These are phyloP conservation scores for Orbilia oligospora DNA, from an alignment of 2,329 filamentous ascomycete genomes.

Conservation along the genomic window DNA sequence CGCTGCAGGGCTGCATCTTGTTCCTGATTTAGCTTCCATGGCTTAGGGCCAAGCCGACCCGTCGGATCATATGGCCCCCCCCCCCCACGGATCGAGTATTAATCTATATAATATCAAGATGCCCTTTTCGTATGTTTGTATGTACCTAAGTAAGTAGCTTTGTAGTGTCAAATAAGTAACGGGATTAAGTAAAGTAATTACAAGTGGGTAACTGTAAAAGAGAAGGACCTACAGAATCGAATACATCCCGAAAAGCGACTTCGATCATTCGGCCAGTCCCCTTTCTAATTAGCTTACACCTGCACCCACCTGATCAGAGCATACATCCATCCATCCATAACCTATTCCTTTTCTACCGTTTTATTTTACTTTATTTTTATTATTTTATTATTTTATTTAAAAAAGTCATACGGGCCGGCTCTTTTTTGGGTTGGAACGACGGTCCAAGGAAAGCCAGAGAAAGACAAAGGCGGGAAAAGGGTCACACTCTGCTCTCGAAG, in stretches of 20 bases:
- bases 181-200: no score
- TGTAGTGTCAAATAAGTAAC: no score
- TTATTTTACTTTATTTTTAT: no score
- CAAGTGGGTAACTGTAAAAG: no score
- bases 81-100: constrained; percentile 4
- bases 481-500: constrained; percentile 15
- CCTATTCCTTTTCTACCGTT: no score
- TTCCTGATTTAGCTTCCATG: constrained; percentile 46
- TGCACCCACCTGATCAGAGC: neutral
- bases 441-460: constrained; percentile 9
- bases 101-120: no score
- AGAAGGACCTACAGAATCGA: neutral
- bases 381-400: no score
- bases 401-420: constrained; percentile 9
- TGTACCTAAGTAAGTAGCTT: no score
- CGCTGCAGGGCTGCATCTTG: constrained; percentile 12
- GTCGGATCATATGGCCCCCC: constrained; percentile 22
- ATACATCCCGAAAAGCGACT: constrained; percentile 14
- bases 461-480: constrained; percentile 26
- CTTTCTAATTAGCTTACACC: neutral
- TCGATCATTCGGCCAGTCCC: constrained; percentile 18
- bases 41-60: constrained; percentile 4
- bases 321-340: no score
- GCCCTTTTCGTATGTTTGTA: no score
- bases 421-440: neutral